Evolutionary conservation across 1,139 yeast genomes (phyloP), one percentile per base, ranked within the genome.

Genomic region (Kodamaea sp.): DNA sequence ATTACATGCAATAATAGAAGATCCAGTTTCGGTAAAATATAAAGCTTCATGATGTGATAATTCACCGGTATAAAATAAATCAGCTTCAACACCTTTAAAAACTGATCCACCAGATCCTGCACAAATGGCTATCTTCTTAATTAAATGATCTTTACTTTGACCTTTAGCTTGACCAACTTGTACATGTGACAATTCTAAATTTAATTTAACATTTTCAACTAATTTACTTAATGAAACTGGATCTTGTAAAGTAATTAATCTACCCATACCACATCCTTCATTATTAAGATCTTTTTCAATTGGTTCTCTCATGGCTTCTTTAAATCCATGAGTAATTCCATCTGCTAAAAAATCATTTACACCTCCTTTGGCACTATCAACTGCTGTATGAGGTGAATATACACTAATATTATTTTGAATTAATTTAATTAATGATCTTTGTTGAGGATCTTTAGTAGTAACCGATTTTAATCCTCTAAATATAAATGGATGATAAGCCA

Each of bases 401-500:
- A 94, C 98, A 41, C 90, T 79, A 45, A 92, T 77, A 11, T 86
- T 86, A 42, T 81, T 74, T 46, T 81, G 80, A 39, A 89, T 83
- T 50, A 94, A 70, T 42, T 75, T 75, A 30, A 92, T 60, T 38
- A 92, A 68, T 5, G 95, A 84, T 26, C 65, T 65, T 55, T 92
- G 97, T 58, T 92, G 97, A 0, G 96, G 82, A 51, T 87, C 88
- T 5, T 60, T 54, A 2, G 74, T 67, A 2, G 81, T 74, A 41
- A 94, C 75, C n/a, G 81, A 67, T 59, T 90, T 94, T 59, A 94
- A 75, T 0, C 96, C 95, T 24, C 85, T 70, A 70, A 94, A 94
- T 33, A 94, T 88, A 57, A 92, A 88, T 1, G 99, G 99, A 56
- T 88, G 98, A 60, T 94, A 94, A 0, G 97, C 95, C 56, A 94